Evolutionary conservation across 371 early-diverging fungal genomes (phyloP), one percentile per base, ranked within the genome.

Genomic region (Synchytrium microbalum): DNA sequence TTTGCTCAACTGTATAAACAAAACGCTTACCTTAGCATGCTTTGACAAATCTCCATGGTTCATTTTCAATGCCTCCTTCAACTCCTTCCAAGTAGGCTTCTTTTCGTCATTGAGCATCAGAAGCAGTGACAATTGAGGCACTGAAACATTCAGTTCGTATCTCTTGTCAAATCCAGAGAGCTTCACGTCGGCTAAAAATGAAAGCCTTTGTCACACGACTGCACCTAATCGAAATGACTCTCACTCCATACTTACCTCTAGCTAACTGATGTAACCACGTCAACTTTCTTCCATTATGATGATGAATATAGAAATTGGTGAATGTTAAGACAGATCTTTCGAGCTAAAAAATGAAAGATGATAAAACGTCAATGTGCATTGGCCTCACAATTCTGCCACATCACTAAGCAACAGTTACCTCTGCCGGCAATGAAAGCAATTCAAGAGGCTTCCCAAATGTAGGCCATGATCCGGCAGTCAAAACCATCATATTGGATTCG

Each of bases 381-480:
- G n/a, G n/a, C n/a, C n/a, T n/a, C n/a, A n/a, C n/a, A n/a, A n/a
- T n/a, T n/a, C n/a, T n/a, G n/a, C n/a, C n/a, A n/a, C n/a, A n/a
- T n/a, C n/a, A n/a, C n/a, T n/a, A n/a, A n/a, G n/a, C n/a, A n/a
- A n/a, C n/a, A n/a, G n/a, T n/a, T n/a, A 70, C 69, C 61, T 61
- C 72, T 66, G 14, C 62, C 67, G 53, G 63, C 60, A 30, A 59
- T 61, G 16, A 65, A 65, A 59, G 65, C 27, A 51, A 53, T 70
- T 32, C 14, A 0, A 29, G 32, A 56, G 32, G 27, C 38, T 79
- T 74, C 58, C 83, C 82, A 30, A 84, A 80, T 32, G 92, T 69
- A 3, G 95, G 95, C 95, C 95, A 94, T 1, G 93, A 88, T 54
- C 95, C 95, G 2, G 90, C 85, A 29, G 93, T 93, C 32, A 94